Evolutionary conservation across 2,329 filamentous ascomycete genomes (phyloP), one percentile per base, ranked within the genome.

Genomic region (Neospermospora avenae): DNA sequence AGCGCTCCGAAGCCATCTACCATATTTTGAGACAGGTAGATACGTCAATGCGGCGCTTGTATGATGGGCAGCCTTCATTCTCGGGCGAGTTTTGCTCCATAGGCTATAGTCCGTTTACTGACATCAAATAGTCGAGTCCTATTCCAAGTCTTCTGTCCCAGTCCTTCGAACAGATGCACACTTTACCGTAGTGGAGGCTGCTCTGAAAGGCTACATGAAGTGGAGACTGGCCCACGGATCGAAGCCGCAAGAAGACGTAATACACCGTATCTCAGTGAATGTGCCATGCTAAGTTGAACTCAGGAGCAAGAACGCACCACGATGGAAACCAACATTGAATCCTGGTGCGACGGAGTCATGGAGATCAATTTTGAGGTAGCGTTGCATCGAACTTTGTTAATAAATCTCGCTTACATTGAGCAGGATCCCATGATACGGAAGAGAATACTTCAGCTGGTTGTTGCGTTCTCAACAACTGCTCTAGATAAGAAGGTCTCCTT

Each of bases 11-110:
- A 63, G 93, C 93, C 0, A 86, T 98, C 65, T 84, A 86, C 42
- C 90, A 97, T 74, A 93, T 98, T 55, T 82, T 99, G n/a, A 80
- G 81, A 16, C 86, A 89, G 68, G 89, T 93, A 25, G 89, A 95
- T 64, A 81, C 82, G 45, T 82, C 90, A 52, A 77, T 98, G 18
- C 82, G 87, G 63, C 86, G 88, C 66, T 80, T 96, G 2, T 96
- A 96, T 70, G 85, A 86, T 65, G 84, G 84, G 3, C 81, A 85
- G 39, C 81, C 86, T 16, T 76, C 84, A 1, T 88, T 96, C 65
- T 81, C 86, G 31, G 60, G 82, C 86, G 87, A 74, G 70, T 81
- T 72, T 37, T 35, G 4, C 10, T 37, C 4, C 4, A 59, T 39
- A 18, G 13, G 3, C 4, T 18, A 13, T 6, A 8, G n/a, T n/a